phyloP scores from a whole-genome alignment of 1,284 basidiomycete genomes.

The Irpex lacteus region DNA sequence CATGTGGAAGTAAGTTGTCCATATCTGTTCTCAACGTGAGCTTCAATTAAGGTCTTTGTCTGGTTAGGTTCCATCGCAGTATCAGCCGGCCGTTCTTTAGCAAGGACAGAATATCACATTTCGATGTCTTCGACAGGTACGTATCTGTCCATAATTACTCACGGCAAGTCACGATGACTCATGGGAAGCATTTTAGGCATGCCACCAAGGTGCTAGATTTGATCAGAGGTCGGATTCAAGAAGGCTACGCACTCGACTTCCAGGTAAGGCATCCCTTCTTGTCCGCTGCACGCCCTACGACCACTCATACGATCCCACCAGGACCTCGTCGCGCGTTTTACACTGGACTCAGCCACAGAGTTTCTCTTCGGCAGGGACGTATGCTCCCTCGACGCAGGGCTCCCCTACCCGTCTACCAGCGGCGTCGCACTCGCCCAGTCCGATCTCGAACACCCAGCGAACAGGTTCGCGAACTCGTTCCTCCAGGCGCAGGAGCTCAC shows the following conservation, averaged over 20 bases:
- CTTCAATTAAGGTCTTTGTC: neutral
- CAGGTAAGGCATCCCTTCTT: constrained; percentile 27
- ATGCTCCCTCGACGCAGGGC: constrained; percentile 51
- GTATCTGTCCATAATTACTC: neutral
- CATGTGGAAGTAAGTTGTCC: constrained; percentile 35
- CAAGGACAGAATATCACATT: constrained; percentile 43
- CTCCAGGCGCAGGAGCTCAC: constrained; percentile 57
- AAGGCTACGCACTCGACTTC: constrained; percentile 39
- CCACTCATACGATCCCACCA: constrained; percentile 28
- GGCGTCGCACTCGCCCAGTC: constrained; percentile 1
- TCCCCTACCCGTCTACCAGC: constrained; percentile 45
- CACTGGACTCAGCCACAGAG: constrained; percentile 67
- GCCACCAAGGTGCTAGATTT: constrained; percentile 29
- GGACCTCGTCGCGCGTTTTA: constrained; percentile 67
- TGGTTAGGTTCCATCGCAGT: constrained; percentile 38
- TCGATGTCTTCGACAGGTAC: constrained; percentile 42
- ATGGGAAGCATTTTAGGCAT: neutral
- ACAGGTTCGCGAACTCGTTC: constrained; percentile 58
- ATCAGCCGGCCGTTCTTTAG: constrained; percentile 47
- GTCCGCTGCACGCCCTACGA: neutral
- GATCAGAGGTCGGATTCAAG: constrained; percentile 32
- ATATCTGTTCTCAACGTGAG: neutral
- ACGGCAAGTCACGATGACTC: neutral
- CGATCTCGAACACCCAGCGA: constrained; percentile 14
- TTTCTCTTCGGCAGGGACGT: constrained; percentile 66